A percentile compares a stretch with the other conserved stretches of the same genome.
Evolutionary conservation across 2,329 filamentous ascomycete genomes (phyloP).

Genomic region (Furcasterigmium sp.): DNA sequence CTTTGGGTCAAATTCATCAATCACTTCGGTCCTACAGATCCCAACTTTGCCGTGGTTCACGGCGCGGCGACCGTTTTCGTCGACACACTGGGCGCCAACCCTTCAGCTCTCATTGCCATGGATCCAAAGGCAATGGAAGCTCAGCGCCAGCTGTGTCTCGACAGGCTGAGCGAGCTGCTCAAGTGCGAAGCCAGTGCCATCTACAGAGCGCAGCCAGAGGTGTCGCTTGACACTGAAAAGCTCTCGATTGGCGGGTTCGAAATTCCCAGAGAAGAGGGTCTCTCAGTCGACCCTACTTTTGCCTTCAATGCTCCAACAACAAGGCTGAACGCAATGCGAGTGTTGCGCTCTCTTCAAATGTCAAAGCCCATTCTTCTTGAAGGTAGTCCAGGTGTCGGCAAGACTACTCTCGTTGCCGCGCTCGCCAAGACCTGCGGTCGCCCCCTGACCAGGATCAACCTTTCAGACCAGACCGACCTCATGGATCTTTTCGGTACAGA

Average conservation of each 20-base stretch:
- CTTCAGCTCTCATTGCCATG: conserved; percentile 76
- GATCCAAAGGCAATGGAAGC: conserved; percentile 63
- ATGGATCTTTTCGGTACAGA: conserved; percentile 98
- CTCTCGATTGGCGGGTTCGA: conserved; percentile 72
- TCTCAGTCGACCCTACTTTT: conserved; percentile 54
- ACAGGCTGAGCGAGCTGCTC: conserved; percentile 65
- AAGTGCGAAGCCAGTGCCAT: conserved; percentile 54
- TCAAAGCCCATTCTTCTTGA: conserved; percentile 90
- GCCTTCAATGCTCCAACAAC: conserved; percentile 89
- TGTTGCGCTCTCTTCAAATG: conserved; percentile 83
- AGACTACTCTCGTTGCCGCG: conserved; percentile 87
- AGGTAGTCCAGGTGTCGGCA: conserved; percentile 96
- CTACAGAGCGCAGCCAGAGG: conserved; percentile 58
- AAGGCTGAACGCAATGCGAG: conserved; percentile 81
- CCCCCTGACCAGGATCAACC: conserved; percentile 86
- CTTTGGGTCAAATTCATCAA: conserved; percentile 95
- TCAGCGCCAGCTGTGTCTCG: conserved; percentile 69
- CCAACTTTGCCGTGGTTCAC: conserved; percentile 56
- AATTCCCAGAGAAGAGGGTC: conserved; percentile 47
- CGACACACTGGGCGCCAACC: conserved; percentile 91
- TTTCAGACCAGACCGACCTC: conserved; percentile 95
- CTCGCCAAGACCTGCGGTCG: conserved; percentile 75
- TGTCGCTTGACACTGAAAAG: conserved; percentile 46
- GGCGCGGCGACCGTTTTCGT: conserved; percentile 95
- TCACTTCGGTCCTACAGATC: conserved; percentile 43